Evolutionary conservation across 2,329 filamentous ascomycete genomes (phyloP).

Genomic region (Aspergillus udagawae): DNA sequence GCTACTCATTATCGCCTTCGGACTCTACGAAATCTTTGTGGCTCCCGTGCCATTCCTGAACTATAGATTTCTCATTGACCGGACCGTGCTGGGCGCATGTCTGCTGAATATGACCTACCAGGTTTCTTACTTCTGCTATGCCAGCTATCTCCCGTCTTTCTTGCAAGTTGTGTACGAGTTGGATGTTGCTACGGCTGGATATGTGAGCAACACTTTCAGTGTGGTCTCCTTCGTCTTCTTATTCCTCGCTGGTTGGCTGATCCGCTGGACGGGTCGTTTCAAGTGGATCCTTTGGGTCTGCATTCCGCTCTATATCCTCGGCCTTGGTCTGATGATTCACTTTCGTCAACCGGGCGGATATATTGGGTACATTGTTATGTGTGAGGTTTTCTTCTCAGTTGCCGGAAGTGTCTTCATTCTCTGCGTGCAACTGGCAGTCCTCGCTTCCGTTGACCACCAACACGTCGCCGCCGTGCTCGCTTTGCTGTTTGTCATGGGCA

Average conservation of each 20-base stretch:
- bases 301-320: slow-evolving; percentile 47
- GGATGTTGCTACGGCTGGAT: slow-evolving; percentile 26
- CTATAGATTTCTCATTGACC: slow-evolving; percentile 37
- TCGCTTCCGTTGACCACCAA: slow-evolving; percentile 49
- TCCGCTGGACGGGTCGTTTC: slow-evolving; percentile 47
- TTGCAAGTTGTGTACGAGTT: slow-evolving; percentile 34
- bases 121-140: slow-evolving; percentile 18
- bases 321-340: slow-evolving; percentile 49
- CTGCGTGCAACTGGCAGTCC: slow-evolving; percentile 50
- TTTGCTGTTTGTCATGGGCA: slow-evolving; percentile 33
- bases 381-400: slow-evolving; percentile 53
- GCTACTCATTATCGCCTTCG: slow-evolving; percentile 50
- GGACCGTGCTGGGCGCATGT: slow-evolving; percentile 23
- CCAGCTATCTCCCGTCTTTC: slow-evolving; percentile 30
- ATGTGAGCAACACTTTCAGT: slow-evolving; percentile 48
- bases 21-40: slow-evolving; percentile 49
- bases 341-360: slow-evolving; percentile 45
- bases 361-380: slow-evolving; percentile 51
- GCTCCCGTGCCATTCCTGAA: slow-evolving; percentile 32
- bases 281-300: slow-evolving; percentile 48
- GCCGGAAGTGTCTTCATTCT: slow-evolving; percentile 50
- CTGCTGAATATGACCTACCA: slow-evolving; percentile 22
- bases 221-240: slow-evolving; percentile 53
- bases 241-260: slow-evolving; percentile 50
- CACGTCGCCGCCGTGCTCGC: slow-evolving; percentile 51